Base-by-base conservation (phyloP, 2,329 filamentous ascomycete genomes). In the Colletotrichum tabaci region DNA sequence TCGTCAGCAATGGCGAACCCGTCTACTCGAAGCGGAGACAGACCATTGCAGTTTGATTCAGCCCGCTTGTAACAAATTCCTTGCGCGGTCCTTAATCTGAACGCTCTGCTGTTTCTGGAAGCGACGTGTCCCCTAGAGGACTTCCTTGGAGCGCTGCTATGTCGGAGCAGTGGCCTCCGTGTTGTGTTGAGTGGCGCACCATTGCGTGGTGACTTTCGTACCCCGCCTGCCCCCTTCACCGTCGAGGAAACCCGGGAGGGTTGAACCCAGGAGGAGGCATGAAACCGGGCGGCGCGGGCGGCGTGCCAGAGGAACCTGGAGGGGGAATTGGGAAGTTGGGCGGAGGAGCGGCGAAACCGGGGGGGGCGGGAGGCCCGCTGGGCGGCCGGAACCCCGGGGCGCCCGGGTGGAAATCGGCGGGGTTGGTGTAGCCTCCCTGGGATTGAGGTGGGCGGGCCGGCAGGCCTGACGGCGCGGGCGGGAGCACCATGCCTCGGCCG, bases 391-490 rank as follows among this genome's bases (percentile, higher is more conserved):
- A 74, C 7, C 66, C 63, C 1, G 68, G 68, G 18, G 64, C 52
- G 38, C 83, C 83, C 0, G 84, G 85, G 73, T 87, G 86, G 77
- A 84, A 87, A 67, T 86, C 84, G 57, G 84, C 84, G 6, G 85
- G 84, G 70, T 86, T 86, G 57, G 81, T 83, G 75, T 81, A 87
- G 30, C 81, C 82, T 30, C 75, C 80, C 42, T 86, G 85, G 61
- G 82, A 82, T 57, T 84, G 84, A 0, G 86, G 86, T 3, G 86
- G 87, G 18, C 87, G 81, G 0, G 86, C 85, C 0, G 87, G 87
- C 4, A 89, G 79, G 1, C 87, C 87, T 0, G 85, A 83, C 0
- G 87, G 86, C 0, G 86, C 83, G 10, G 86, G 84, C 0, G 86
- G 86, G 2, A 88, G 82, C 13, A 76, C 77, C 2, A 78, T 73